A percentile compares a stretch with the other conserved stretches of the same genome.
These are phyloP conservation scores for Exophiala phaeomuriformis DNA, from an alignment of 2,329 filamentous ascomycete species.

Conservation along the genomic window DNA sequence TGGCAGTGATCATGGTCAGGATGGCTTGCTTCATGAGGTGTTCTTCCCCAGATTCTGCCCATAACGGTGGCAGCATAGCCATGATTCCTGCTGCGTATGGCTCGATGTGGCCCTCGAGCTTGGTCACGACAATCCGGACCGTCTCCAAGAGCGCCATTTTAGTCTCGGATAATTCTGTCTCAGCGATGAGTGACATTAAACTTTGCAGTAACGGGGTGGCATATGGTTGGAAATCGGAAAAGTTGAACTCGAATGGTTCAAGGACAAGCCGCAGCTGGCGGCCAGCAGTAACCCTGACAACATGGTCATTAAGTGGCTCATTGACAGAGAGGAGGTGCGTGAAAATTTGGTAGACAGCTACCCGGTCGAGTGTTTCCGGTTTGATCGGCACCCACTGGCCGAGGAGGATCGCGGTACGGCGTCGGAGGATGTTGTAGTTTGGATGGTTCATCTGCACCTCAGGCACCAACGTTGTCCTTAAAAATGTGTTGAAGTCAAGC, in stretches of 20 bases:
- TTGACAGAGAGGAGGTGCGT: slow-evolving; percentile 72
- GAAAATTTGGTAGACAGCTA: slow-evolving; percentile 80
- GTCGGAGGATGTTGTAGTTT: slow-evolving; percentile 73
- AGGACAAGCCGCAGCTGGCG: slow-evolving; percentile 72
- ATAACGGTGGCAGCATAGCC: slow-evolving; percentile 68
- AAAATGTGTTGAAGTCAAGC: slow-evolving; percentile 76
- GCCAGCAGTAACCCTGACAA: slow-evolving; percentile 85
- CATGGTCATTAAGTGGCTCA: slow-evolving; percentile 76
- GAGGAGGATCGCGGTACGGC: slow-evolving; percentile 80
- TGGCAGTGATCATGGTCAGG: slow-evolving; percentile 71
- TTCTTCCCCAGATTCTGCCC: slow-evolving; percentile 78
- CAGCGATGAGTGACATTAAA: slow-evolving; percentile 69
- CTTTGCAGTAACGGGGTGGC: slow-evolving; percentile 64
- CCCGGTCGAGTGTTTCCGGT: slow-evolving; percentile 57
- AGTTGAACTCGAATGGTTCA: slow-evolving; percentile 75
- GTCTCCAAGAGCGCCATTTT: slow-evolving; percentile 87
- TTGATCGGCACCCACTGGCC: slow-evolving; percentile 84
- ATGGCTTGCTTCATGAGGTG: slow-evolving; percentile 93
- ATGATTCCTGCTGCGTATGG: slow-evolving; percentile 70
- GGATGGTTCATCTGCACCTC: slow-evolving; percentile 65
- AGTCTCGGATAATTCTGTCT: slow-evolving; percentile 75
- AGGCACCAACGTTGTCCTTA: slow-evolving; percentile 64
- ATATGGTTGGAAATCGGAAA: slow-evolving; percentile 67
- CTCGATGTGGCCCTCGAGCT: slow-evolving; percentile 66
- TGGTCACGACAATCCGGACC: slow-evolving; percentile 68